phyloP scores from a whole-genome alignment of 1,284 basidiomycete genomes.

The Cutaneotrichosporon cyanovorans region DNA sequence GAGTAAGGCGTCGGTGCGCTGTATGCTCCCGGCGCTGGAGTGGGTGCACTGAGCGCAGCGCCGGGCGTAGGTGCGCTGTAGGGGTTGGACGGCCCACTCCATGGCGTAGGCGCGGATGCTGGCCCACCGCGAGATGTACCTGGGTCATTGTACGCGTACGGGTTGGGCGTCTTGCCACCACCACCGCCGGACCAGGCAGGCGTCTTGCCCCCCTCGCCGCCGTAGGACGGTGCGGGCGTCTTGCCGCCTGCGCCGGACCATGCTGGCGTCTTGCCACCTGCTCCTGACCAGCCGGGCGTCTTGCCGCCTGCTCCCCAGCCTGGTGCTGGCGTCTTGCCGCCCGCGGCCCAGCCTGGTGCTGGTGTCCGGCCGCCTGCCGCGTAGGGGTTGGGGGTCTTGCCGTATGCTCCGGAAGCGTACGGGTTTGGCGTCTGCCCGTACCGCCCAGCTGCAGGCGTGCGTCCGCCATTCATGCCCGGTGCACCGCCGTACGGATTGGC shows the following conservation, averaged over 20 bases:
- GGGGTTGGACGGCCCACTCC: conserved; percentile 28
- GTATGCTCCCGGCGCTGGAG: conserved; percentile 45
- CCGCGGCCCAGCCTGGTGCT: conserved; percentile 53
- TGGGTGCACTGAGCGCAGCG: conserved; percentile 44
- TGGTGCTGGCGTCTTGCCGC: conserved; percentile 52
- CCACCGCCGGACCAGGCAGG: conserved; percentile 36
- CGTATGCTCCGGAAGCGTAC: conserved; percentile 50
- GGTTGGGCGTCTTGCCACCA: conserved; percentile 53
- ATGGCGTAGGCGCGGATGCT: conserved; percentile 51
- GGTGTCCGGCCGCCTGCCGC: conserved; percentile 51
- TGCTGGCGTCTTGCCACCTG: conserved; percentile 49
- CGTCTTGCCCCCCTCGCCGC: conserved; percentile 37
- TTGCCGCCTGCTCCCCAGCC: conserved; percentile 52
- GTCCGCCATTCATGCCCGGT: conserved; percentile 19
- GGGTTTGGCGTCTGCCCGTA: conserved; percentile 63
- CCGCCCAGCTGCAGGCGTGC: conserved; percentile 42
- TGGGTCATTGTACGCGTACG: conserved; percentile 44
- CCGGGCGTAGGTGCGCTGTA: conserved; percentile 40
- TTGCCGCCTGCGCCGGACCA: conserved; percentile 50
- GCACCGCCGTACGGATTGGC: conserved; percentile 35
- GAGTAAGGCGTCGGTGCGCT: conserved; percentile 46
- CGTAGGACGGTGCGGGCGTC: conserved; percentile 26
- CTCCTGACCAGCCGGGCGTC: conserved; percentile 51
- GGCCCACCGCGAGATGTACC: conserved; percentile 20
- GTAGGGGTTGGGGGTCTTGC: conserved; percentile 64